Conservation (phyloP, 805 yeast species). For the Candida maesae region DNA sequence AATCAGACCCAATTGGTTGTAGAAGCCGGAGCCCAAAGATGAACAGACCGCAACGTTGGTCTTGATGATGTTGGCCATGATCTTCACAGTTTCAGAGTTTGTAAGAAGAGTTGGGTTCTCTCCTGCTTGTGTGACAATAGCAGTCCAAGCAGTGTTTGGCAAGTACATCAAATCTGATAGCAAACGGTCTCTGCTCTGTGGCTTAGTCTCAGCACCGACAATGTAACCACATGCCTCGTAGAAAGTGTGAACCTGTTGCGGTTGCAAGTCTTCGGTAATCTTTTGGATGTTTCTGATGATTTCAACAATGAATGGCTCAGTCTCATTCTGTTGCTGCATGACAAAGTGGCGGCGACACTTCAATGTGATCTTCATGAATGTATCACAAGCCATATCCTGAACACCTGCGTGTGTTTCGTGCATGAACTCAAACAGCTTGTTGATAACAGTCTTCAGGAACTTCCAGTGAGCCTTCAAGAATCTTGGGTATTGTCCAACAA, state of each 20-base stretch:
- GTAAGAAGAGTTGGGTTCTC: slow-evolving; percentile 77
- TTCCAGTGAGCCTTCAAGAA: slow-evolving; percentile 98
- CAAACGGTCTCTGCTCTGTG: slow-evolving; percentile 64
- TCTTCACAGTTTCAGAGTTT: slow-evolving; percentile 82
- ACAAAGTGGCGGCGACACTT: slow-evolving; percentile 97
- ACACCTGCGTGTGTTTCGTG: slow-evolving; percentile 99
- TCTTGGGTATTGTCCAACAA: slow-evolving; percentile 98
- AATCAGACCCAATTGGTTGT: slow-evolving; percentile 80
- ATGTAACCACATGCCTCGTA: slow-evolving; percentile 97
- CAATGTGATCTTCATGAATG: slow-evolving; percentile 91
- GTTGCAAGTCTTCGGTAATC: slow-evolving; percentile 88
- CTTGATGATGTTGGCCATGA: slow-evolving; percentile 88
- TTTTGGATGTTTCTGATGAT: slow-evolving; percentile 78
- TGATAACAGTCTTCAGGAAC: slow-evolving; percentile 90
- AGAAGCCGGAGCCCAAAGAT: slow-evolving; percentile 90
- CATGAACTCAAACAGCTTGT: slow-evolving; percentile 96
- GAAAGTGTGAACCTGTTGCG: slow-evolving; percentile 97
- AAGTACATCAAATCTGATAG: slow-evolving; percentile 78
- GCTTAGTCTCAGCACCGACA: slow-evolving; percentile 77
- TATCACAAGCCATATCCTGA: slow-evolving; percentile 99
- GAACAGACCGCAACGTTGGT: slow-evolving; percentile 94
- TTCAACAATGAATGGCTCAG: slow-evolving; percentile 87
- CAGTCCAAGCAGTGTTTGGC: slow-evolving; percentile 94
- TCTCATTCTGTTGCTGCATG: slow-evolving; percentile 77
- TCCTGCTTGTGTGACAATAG: slow-evolving; percentile 80